Base-by-base conservation (phyloP, 768 basidiomycete species). In the Rhodosporidiobolus sp. region DNA sequence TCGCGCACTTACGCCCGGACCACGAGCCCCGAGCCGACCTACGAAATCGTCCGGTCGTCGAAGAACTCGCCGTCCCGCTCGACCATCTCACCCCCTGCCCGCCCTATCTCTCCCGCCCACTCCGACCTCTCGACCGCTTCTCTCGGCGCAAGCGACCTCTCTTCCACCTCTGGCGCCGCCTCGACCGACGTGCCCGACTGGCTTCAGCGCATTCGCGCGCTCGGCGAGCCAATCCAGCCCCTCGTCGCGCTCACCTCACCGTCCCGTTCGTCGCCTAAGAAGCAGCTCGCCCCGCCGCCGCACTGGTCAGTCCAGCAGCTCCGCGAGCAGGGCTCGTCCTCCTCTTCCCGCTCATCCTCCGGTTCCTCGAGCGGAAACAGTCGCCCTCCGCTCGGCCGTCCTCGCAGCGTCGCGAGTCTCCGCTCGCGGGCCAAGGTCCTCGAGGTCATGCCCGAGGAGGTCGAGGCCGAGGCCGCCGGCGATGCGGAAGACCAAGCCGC, bases 201-300 rank as follows among this genome's bases (percentile, higher is more conserved):
- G 73, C 69, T 67, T 26, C 30, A 63, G 22, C 67, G 67, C 11
- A 65, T 74, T n/a, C 69, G 65, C 28, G 65, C 69, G 1, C 65
- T 74, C 46, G 73, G 73, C 26, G 69, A 74, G 6, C 73, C 73
- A 2, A 67, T 70, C 24, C 48, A 72, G 45, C 67, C 68, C 3
- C 48, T 57, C 38, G 20, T 49, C 26, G 20, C 30, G 14, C 6
- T 28, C 17, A 3, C 54, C 45, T n/a, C n/a, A n/a, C 30, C 43
- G 45, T 49, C 34, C 60, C 59, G 24, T 17, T 30, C 38, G 14
- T 43, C 38, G 4, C 20, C 54, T 19, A 43, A 59, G 22, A 17
- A 26, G 38, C 65, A 57, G 32, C 35, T 61, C 65, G 56, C 24
- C 19, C 65, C 70, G 16, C 70, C 65, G n/a, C 65, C 70, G 34